phyloP scores from a whole-genome alignment of 208 protist species.

The Acanthamoeba culbertsoni region DNA sequence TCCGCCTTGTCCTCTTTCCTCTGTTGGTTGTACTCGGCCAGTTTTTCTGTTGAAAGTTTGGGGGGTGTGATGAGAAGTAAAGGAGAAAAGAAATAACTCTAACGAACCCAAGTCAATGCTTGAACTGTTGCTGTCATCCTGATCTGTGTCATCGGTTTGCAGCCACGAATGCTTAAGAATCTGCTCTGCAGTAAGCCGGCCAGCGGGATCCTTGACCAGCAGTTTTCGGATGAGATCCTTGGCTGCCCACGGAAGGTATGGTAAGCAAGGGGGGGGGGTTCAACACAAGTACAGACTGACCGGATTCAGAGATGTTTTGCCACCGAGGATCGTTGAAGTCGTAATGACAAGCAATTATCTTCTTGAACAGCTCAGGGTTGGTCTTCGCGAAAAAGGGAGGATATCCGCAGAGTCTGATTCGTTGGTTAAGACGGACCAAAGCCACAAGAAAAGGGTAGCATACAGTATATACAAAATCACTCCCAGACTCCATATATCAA shows the following conservation, averaged over 20 bases:
- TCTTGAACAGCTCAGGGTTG: constrained; percentile 73
- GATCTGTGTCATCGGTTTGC: not conserved
- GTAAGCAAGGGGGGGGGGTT: too few relatives aligned
- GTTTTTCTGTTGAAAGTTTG: constrained; percentile 8
- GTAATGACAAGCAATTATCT: constrained; percentile 70
- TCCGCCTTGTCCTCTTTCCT: constrained; percentile 12
- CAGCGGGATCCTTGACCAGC: constrained; percentile 70
- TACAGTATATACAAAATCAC: constrained; percentile 49
- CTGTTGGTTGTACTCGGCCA: constrained; percentile 22
- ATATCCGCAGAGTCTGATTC: constrained; percentile 71
- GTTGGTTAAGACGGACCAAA: not conserved
- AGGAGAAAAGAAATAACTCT: not conserved
- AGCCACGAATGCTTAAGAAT: constrained; percentile 77
- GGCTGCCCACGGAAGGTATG: constrained; percentile 63
- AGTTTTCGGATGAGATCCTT: constrained; percentile 75
- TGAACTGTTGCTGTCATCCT: not conserved
- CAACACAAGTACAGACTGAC: too few relatives aligned
- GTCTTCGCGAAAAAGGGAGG: constrained; percentile 75
- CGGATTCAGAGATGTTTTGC: not conserved
- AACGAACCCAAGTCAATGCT: not conserved
- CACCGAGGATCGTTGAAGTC: constrained; percentile 68
- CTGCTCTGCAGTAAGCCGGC: constrained; percentile 67
- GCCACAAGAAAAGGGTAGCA: not conserved
- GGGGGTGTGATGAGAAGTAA: not conserved
- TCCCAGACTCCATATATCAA: constrained; percentile 35